A percentile compares a stretch with the other conserved stretches of the same genome.
Evolutionary conservation across 768 basidiomycete species (phyloP).

Genomic region (Boletus rubroflammeus): DNA sequence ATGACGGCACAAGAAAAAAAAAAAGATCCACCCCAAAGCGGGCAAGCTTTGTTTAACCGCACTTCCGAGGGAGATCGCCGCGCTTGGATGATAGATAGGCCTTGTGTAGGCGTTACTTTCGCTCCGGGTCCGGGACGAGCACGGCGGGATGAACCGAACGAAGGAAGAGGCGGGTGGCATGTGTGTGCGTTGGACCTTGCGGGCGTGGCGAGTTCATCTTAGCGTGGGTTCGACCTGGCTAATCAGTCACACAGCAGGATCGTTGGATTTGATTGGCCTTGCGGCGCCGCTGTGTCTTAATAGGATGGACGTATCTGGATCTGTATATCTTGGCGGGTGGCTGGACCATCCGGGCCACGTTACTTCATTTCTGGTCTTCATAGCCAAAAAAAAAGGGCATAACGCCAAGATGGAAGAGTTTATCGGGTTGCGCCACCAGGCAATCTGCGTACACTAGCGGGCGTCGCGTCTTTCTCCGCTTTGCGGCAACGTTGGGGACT

Average conservation of each 20-base stretch:
- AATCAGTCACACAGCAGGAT: background rate
- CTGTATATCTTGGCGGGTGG: background rate
- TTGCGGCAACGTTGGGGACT: background rate
- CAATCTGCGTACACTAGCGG: too few relatives aligned
- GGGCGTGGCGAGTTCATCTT: background rate
- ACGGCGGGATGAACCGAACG: background rate
- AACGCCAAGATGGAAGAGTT: background rate
- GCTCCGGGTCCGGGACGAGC: background rate
- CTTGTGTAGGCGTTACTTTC: background rate
- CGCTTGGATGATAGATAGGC: background rate
- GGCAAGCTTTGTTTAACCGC: background rate
- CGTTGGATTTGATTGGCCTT: background rate
- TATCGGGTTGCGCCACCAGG: background rate
- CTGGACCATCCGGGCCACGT: background rate
- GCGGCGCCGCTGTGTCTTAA: background rate
- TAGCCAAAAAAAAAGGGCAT: background rate
- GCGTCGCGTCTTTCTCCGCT: background rate
- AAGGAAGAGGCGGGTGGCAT: background rate
- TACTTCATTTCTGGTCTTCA: background rate
- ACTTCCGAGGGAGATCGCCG: conserved; percentile 6
- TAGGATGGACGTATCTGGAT: background rate
- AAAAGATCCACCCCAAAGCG: background rate
- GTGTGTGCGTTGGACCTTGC: background rate
- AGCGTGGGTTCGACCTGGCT: background rate
- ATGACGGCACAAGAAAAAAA: background rate